These are phyloP conservation scores for Macrophomina pseudophaseolina DNA, from an alignment of 2,329 filamentous ascomycete species.

Conservation along the genomic window DNA sequence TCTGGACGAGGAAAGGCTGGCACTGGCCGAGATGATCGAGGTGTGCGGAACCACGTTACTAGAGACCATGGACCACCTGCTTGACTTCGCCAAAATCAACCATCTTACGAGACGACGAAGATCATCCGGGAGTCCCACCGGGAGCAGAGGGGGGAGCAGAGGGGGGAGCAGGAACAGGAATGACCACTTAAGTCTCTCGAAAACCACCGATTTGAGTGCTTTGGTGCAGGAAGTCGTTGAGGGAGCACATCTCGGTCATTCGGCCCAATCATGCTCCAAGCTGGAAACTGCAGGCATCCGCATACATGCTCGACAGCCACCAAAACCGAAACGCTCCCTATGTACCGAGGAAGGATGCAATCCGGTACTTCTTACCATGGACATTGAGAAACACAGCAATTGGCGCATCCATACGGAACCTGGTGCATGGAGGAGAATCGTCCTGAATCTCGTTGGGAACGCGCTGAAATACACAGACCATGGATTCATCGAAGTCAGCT, in stretches of 20 bases:
- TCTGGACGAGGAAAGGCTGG: conserved; percentile 46
- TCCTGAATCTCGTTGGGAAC: conserved; percentile 31
- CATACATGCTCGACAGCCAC: background rate
- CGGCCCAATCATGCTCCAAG: background rate
- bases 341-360: background rate
- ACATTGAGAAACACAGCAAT: conserved; percentile 43
- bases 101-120: conserved; percentile 34
- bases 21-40: conserved; percentile 54
- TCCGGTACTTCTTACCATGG: conserved; percentile 44
- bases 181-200: background rate
- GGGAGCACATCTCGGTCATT: conserved; percentile 10
- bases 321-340: background rate
- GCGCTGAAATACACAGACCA: conserved; percentile 30
- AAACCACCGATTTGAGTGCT: background rate
- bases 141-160: background rate
- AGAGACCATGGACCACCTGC: conserved; percentile 52
- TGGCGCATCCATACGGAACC: conserved; percentile 56
- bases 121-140: background rate
- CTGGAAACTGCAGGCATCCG: background rate
- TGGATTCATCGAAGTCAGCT: background rate
- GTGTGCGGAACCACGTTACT: conserved; percentile 57
- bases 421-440: conserved; percentile 28
- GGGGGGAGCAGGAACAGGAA: background rate
- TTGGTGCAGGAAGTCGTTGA: conserved; percentile 22
- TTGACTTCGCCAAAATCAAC: conserved; percentile 55